phyloP scores from a whole-genome alignment of 1,284 basidiomycete genomes.

The Volvariella surrecta region DNA sequence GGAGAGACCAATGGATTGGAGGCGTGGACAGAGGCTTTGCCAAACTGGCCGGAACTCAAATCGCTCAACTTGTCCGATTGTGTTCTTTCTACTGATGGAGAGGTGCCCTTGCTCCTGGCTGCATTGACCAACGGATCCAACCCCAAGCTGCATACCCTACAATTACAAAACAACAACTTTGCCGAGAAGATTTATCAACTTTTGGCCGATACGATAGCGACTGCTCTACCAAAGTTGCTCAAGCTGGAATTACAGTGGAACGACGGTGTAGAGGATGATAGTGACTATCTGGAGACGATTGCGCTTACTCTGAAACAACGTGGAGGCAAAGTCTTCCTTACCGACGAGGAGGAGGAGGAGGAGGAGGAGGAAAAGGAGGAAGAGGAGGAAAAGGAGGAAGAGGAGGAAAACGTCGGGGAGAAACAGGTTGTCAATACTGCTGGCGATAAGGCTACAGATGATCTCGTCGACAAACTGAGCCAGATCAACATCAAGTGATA shows the following conservation, averaged over 20 bases:
- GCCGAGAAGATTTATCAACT: constrained; percentile 62
- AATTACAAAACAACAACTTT: constrained; percentile 88
- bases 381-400: constrained; percentile 36
- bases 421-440: constrained; percentile 12
- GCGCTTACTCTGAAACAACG: constrained; percentile 59
- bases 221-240: constrained; percentile 50
- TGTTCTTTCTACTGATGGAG: constrained; percentile 66
- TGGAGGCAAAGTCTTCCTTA: constrained; percentile 49
- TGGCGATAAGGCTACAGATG: constrained; percentile 33
- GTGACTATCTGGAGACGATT: constrained; percentile 63
- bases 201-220: constrained; percentile 58
- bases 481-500: constrained; percentile 38
- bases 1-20: constrained; percentile 40
- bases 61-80: constrained; percentile 91
- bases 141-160: constrained; percentile 64
- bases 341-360: constrained; percentile 75
- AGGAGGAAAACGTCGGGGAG: constrained; percentile 16
- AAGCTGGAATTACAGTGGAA: constrained; percentile 85
- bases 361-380: constrained; percentile 61
- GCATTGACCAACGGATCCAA: constrained; percentile 69
- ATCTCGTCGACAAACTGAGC: constrained; percentile 53
- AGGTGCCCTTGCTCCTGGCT: constrained; percentile 56
- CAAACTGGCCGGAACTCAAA: constrained; percentile 64
- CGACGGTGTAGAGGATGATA: constrained; percentile 68
- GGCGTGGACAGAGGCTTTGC: constrained; percentile 69